A percentile compares a stretch with the other conserved stretches of the same genome.
Evolutionary conservation across 495 filamentous ascomycete genomes (phyloP).

Genomic region (Penicillium simplicissimum): DNA sequence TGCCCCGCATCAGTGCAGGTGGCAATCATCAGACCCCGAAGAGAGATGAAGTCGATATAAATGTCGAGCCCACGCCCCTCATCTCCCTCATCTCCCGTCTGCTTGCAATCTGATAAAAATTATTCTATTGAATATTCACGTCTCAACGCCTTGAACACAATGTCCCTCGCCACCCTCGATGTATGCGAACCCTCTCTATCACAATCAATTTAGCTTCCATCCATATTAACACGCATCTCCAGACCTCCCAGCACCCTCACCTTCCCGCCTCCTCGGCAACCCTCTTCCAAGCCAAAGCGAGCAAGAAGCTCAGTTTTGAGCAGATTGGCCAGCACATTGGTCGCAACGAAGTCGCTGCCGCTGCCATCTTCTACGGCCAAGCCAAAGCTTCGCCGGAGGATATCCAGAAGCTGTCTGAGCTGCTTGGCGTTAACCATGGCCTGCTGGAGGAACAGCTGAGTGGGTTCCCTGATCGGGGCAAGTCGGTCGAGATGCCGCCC

Average conservation of each 20-base stretch:
- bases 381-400: slow-evolving; percentile 78
- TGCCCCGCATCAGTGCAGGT: background rate
- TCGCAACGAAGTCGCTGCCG: slow-evolving; percentile 85
- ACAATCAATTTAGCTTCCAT: background rate
- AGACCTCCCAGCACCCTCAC: slow-evolving; percentile 46
- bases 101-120: background rate
- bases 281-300: slow-evolving; percentile 84
- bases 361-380: slow-evolving; percentile 95
- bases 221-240: slow-evolving; percentile 6
- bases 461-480: slow-evolving; percentile 80
- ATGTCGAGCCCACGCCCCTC: background rate
- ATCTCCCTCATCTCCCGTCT: background rate
- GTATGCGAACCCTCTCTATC: slow-evolving; percentile 23
- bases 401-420: slow-evolving; percentile 64
- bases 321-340: slow-evolving; percentile 73
- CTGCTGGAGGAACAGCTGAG: slow-evolving; percentile 61
- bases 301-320: slow-evolving; percentile 75
- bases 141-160: slow-evolving; percentile 21
- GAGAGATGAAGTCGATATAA: background rate
- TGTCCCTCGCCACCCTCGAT: slow-evolving; percentile 47
- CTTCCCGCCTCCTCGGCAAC: slow-evolving; percentile 69
- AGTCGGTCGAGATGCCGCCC: slow-evolving; percentile 88
- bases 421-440: slow-evolving; percentile 63
- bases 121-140: background rate
- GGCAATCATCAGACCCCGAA: background rate